Percentiles rank a stretch among this genome's conserved stretches.
phyloP scores from a whole-genome alignment of 139 green algal species.

The Coccomyxa sp. region DNA sequence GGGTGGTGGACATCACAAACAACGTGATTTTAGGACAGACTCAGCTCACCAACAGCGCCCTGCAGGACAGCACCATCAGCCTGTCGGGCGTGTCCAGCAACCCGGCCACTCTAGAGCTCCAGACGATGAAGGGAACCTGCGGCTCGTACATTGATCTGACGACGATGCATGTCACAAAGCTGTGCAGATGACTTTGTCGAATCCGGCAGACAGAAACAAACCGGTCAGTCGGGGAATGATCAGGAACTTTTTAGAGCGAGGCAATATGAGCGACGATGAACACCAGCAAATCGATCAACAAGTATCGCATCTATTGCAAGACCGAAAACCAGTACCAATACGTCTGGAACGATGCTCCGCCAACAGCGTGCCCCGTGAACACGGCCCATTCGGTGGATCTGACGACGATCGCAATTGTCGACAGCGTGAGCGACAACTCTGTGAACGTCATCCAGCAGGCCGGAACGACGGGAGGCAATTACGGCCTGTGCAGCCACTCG shows the following conservation, averaged over 20 bases:
- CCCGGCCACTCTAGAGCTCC: not conserved
- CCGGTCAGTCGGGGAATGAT: not conserved
- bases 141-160: not conserved
- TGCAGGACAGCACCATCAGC: not conserved
- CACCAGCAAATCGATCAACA: conserved; percentile 1
- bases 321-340: not conserved
- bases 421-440: not conserved
- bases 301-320: not conserved
- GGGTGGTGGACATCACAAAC: not conserved
- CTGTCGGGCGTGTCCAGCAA: not conserved
- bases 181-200: not conserved
- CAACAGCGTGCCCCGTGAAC: not conserved
- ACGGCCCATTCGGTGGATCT: not conserved
- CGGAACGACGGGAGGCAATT: not conserved
- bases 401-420: not conserved
- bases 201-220: not conserved
- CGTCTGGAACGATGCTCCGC: not conserved
- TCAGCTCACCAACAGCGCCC: not conserved
- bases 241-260: not conserved
- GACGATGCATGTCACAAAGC: not conserved
- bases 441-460: not conserved
- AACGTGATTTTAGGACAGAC: not conserved
- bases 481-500: not conserved
- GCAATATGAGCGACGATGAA: conserved; percentile 1
- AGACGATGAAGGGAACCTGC: not conserved